Evolutionary conservation across 169 alveolate genomes (phyloP), one percentile per base, ranked within the genome.

Genomic region (Theileria annulata): DNA sequence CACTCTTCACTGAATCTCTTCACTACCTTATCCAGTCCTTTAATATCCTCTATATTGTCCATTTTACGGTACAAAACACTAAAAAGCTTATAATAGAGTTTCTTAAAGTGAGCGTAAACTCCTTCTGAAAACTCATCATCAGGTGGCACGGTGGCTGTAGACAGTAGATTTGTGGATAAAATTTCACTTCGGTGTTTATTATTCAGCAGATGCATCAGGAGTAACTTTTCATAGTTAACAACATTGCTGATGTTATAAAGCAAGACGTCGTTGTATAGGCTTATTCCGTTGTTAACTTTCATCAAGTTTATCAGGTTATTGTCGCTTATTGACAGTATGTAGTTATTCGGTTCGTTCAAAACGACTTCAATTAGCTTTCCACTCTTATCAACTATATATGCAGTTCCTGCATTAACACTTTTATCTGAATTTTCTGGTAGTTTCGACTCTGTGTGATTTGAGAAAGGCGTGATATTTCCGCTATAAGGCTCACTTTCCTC

Each of bases 21-120:
- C 42, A 82, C 75, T 0, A 9, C 59, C 0, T 42, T 5, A 15
- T 74, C 85, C 6, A 75, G 77, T 35, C 27, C 63, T 21, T 60
- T 19, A 35, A 82, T 63, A 9, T 70, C 77, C 33, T 82, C 81
- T 58, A 21, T 47, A 33, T 51, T 33, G 58, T 75, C 33, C 6
- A 58, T 56, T 56, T 77, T 74, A 15, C 89, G 48, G 12, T 72
- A 64, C 17, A 72, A 71, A 48, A 71, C 21, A n/a, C 86, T 79
- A 30, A 76, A 25, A 42, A 82, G 75, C 17, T 79, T 33, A 73
- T 68, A 31, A 49, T 64, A 58, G 48, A 74, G 30, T 21, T 62
- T 62, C 13, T 42, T 42, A 42, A 42, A 42, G 15, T 42, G 51
- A 1, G 51, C 19, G 13, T 42, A 42, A 42, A 42, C 51, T 42